Evolutionary conservation across 352 stramenopile species (phyloP), one percentile per base, ranked within the genome.

Genomic region (Pythium sp.): DNA sequence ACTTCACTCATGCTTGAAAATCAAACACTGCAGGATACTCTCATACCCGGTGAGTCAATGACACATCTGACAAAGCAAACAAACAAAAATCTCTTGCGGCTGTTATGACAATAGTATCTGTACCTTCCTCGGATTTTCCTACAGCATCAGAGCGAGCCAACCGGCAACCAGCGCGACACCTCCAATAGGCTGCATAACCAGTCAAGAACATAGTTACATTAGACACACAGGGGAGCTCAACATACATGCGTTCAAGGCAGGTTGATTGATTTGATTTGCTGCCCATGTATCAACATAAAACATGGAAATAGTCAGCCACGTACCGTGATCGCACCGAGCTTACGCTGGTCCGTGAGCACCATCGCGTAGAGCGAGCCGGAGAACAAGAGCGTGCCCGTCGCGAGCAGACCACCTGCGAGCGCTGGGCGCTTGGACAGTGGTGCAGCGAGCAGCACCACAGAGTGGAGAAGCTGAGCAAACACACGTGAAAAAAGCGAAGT

Each of bases 351-450:
- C 30, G 82, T 92, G 30, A 95, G 79, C 51, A 89, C 85, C 74
- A 95, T 86, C 8, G 74, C 71, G 67, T 95, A 95, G 26, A 95
- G 68, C 62, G 84, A 93, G 7, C 87, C 87, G 0, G 87, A 93
- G 72, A 95, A 95, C 30, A 95, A 63, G 32, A 94, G 46, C 30
- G 82, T 83, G 24, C 87, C 87, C 18, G 78, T 81, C 28, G 79
- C 72, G 26, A 95, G 71, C 46, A 95, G 71, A 1, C 75, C 73
- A 6, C 87, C 87, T 0, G 79, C 80, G 59, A 93, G 64, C 2
- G 65, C 75, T 46, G 87, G 87, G 11, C 84, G 84, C 67, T 77
- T 81, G 38, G 80, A 78, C 43, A 95, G 72, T 32, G 87, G 87
- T 64, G 76, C 81, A 15, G 79, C 86, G 7, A 95, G 74, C 15